These are phyloP conservation scores for Colletotrichum euphorbiae DNA, from an alignment of 2,329 filamentous ascomycete genomes.

Conservation along the genomic window DNA sequence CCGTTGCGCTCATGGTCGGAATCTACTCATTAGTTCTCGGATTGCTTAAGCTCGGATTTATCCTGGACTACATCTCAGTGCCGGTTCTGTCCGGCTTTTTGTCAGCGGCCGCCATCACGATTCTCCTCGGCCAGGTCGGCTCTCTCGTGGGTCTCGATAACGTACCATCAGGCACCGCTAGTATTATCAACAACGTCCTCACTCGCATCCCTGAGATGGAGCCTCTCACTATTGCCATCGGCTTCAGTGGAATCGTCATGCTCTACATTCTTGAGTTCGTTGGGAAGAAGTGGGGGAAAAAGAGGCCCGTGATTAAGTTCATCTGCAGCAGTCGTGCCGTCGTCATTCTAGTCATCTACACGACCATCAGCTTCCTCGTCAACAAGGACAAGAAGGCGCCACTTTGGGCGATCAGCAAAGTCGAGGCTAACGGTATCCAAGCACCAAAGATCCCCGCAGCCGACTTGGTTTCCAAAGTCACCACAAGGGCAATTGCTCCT, in stretches of 20 bases:
- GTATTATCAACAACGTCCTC: slow-evolving; percentile 70
- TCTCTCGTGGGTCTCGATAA: slow-evolving; percentile 67
- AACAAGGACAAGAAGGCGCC: slow-evolving; percentile 64
- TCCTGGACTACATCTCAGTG: slow-evolving; percentile 74
- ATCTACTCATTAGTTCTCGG: slow-evolving; percentile 70
- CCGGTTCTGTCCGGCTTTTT: slow-evolving; percentile 75
- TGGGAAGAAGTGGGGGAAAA: slow-evolving; percentile 69
- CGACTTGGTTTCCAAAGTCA: slow-evolving; percentile 64
- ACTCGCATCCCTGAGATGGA: slow-evolving; percentile 66
- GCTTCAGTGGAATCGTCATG: slow-evolving; percentile 67
- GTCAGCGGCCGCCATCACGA: slow-evolving; percentile 73
- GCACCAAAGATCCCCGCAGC: slow-evolving; percentile 61
- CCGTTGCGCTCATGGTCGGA: slow-evolving; percentile 73
- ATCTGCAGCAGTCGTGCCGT: slow-evolving; percentile 71
- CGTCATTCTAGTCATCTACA: slow-evolving; percentile 70
- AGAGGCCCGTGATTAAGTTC: slow-evolving; percentile 68
- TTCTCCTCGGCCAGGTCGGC: slow-evolving; percentile 73
- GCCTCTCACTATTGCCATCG: slow-evolving; percentile 69
- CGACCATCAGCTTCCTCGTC: slow-evolving; percentile 71
- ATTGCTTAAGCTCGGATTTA: slow-evolving; percentile 71
- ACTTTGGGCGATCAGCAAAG: slow-evolving; percentile 69
- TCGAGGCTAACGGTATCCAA: slow-evolving; percentile 66
- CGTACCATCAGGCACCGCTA: slow-evolving; percentile 63
- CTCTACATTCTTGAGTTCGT: slow-evolving; percentile 67
- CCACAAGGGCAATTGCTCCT: slow-evolving; percentile 66